Percentiles rank a stretch among this genome's conserved stretches.
Conservation (phyloP, 73 alveolate genomes). For the Paramecium pentaurelia region DNA sequence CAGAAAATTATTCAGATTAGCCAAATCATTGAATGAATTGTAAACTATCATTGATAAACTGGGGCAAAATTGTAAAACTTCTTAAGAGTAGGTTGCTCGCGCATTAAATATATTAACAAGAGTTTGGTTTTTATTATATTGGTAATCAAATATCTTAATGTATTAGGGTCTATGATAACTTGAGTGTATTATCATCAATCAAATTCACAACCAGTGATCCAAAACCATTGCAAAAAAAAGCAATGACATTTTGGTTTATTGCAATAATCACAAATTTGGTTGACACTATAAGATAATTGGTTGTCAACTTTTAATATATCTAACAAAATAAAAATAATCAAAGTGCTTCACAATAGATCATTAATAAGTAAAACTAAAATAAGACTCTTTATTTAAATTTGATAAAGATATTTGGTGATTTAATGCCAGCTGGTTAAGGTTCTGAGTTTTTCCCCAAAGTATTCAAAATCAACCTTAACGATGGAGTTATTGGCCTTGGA, state of each 20-base stretch:
- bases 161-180: conserved; percentile 75
- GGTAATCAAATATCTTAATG: not conserved
- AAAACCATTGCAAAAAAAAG: conserved; percentile 66
- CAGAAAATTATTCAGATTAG: conserved; percentile 79
- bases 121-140: conserved; percentile 72
- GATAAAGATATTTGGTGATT: conserved; percentile 74
- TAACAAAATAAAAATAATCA: not conserved
- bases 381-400: conserved; percentile 60
- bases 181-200: conserved; percentile 66
- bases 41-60: conserved; percentile 60
- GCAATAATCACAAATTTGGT: conserved; percentile 45
- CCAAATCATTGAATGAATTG: conserved; percentile 73
- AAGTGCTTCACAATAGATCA: conserved; percentile 25
- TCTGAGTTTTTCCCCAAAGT: conserved; percentile 61
- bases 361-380: conserved; percentile 40
- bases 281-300: not conserved
- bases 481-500: conserved; percentile 76
- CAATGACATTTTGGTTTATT: conserved; percentile 72
- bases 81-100: not conserved
- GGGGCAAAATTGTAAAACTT: not conserved
- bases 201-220: conserved; percentile 71
- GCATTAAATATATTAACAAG: conserved; percentile 66
- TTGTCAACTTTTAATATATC: conserved; percentile 28
- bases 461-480: conserved; percentile 73
- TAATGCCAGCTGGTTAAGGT: conserved; percentile 73